A percentile compares a stretch with the other conserved stretches of the same genome.
These are phyloP conservation scores for Trypanosoma grayi DNA, from an alignment of 208 protist genomes.

Conservation along the genomic window DNA sequence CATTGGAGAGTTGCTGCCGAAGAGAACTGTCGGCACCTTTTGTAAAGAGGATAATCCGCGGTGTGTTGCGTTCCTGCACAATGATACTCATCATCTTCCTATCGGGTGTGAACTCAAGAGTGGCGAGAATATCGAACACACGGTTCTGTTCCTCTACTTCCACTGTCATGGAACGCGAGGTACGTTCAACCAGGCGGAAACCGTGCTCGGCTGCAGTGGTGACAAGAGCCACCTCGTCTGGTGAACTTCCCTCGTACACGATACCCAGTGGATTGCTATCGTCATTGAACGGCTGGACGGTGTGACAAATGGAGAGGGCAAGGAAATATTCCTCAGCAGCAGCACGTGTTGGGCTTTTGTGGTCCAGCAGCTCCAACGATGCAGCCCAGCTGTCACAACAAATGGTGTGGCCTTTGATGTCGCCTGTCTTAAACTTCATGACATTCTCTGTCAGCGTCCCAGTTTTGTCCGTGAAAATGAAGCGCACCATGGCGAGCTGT, in stretches of 20 bases:
- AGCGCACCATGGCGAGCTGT: conserved; percentile 83
- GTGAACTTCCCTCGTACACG: conserved; percentile 91
- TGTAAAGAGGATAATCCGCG: conserved; percentile 81
- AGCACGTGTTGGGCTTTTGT: conserved; percentile 18
- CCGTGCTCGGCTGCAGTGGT: conserved; percentile 69
- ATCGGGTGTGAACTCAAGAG: conserved; percentile 86
- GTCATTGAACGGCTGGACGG: conserved; percentile 79
- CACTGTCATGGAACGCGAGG: conserved; percentile 47
- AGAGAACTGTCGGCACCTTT: conserved; percentile 91
- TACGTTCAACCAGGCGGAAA: conserved; percentile 66
- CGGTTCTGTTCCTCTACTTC: conserved; percentile 22
- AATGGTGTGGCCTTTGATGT: conserved; percentile 63
- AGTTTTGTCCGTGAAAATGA: conserved; percentile 93
- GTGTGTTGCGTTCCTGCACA: conserved; percentile 51
- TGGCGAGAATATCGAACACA: conserved; percentile 80
- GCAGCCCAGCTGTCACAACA: conserved; percentile 32
- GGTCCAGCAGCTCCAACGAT: conserved; percentile 34
- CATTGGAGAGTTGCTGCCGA: conserved; percentile 41
- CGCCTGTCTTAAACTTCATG: conserved; percentile 83
- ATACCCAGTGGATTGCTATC: conserved; percentile 26
- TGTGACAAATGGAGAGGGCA: conserved; percentile 82
- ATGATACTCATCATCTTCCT: conserved; percentile 94
- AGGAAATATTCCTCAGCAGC: conserved; percentile 73
- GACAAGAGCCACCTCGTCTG: conserved; percentile 93
- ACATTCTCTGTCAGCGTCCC: conserved; percentile 93